Percentiles rank a stretch among this genome's conserved stretches.
phyloP scores from a whole-genome alignment of 2,329 filamentous ascomycete genomes.

The Sclerotiophoma versabilis region DNA sequence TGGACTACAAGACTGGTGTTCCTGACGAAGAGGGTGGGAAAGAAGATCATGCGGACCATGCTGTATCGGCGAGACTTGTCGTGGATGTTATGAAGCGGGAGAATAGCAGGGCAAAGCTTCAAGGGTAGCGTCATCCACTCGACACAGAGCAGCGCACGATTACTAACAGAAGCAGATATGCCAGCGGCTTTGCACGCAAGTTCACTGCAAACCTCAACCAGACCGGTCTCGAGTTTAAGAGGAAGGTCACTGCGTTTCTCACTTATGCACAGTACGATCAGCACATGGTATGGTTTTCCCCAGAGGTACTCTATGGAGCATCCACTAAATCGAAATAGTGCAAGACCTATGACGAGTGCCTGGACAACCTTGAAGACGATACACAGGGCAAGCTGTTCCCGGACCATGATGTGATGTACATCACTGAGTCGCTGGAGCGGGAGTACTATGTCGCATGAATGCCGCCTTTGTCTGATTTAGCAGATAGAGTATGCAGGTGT shows the following conservation, averaged over 20 bases:
- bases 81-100: constrained; percentile 28
- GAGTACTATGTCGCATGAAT: constrained; percentile 29
- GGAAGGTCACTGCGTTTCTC: constrained; percentile 29
- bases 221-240: constrained; percentile 15
- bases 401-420: constrained; percentile 30
- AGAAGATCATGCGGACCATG: constrained; percentile 38
- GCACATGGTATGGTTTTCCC: constrained; percentile 26
- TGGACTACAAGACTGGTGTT: constrained; percentile 30
- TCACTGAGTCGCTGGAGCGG: constrained; percentile 26
- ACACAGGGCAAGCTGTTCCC: neutral
- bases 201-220: constrained; percentile 21
- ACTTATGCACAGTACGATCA: constrained; percentile 32
- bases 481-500: neutral
- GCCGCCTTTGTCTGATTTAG: neutral
- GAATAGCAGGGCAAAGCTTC: constrained; percentile 19
- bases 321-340: constrained; percentile 20
- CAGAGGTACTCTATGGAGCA: neutral
- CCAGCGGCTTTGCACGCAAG: constrained; percentile 25
- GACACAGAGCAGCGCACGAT: accelerated
- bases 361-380: constrained; percentile 7
- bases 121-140: constrained; percentile 9
- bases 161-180: constrained; percentile 26
- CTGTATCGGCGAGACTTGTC: constrained; percentile 36
- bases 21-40: constrained; percentile 16
- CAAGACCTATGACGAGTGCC: constrained; percentile 26